These are phyloP conservation scores for Teratosphaeria nubilosa DNA, from an alignment of 2,329 filamentous ascomycete species.

Conservation along the genomic window DNA sequence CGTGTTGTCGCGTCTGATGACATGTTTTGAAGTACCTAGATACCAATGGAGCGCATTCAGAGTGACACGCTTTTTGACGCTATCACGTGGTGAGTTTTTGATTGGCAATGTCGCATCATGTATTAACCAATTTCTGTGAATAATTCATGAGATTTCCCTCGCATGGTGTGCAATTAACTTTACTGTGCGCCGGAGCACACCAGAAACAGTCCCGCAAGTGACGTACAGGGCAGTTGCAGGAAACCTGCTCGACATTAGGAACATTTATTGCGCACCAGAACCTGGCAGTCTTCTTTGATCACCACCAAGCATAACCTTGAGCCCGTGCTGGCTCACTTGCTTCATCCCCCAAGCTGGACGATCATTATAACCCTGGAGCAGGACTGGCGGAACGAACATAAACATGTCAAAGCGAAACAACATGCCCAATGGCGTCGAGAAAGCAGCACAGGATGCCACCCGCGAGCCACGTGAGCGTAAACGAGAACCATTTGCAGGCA, in stretches of 20 bases:
- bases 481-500: not conserved
- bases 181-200: not conserved
- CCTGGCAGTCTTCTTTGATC: not conserved
- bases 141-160: not conserved
- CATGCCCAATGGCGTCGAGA: constrained; percentile 41
- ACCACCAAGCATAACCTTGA: not conserved
- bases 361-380: not conserved
- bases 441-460: constrained; percentile 28
- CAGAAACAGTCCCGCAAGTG: not conserved
- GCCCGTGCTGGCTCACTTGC: not conserved
- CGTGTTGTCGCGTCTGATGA: not conserved
- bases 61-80: not conserved
- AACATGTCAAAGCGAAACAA: constrained; percentile 56
- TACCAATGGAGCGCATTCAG: not conserved
- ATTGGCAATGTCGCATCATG: not conserved
- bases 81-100: not conserved
- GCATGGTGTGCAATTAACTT: not conserved
- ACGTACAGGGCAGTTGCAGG: not conserved
- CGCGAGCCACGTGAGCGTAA: constrained; percentile 28
- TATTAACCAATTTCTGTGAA: not conserved
- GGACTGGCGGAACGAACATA: not conserved
- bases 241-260: not conserved
- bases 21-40: not conserved
- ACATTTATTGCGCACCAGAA: not conserved
- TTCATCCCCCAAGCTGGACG: not conserved